Base-by-base conservation (phyloP, 2,329 filamentous ascomycete species). In the Cyphellophora europaea region DNA sequence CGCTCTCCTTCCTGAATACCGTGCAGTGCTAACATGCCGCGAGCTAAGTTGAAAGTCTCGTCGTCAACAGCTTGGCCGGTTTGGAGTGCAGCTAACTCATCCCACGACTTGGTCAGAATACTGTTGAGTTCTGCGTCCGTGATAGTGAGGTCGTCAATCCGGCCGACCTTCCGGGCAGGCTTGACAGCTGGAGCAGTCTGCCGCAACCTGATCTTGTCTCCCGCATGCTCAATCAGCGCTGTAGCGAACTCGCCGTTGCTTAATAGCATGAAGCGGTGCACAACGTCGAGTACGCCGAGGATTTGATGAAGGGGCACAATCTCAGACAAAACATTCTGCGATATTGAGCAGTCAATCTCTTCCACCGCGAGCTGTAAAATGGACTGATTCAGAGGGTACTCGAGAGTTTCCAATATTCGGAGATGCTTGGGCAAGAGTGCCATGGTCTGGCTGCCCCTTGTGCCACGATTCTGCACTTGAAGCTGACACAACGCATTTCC, bases 191-290 rank as follows among this genome's bases (percentile, higher is more conserved):
- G 47, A 2, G 55, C 46, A 35, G 52, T 69, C 69, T 83, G 84
- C 32, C 85, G 77, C 44, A 74, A 78, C n/a, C 76, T 72, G 15
- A 91, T 72, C 47, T 78, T 81, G 36, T 81, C 75, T 47, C 95
- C 86, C 1, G 89, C 86, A 60, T 95, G 84, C 21, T 80, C 74
- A 1, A 93, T 85, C 16, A 98, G 61, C 0, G 82, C 80, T 59
- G 91, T 78, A 13, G 88, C 86, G 55, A 98, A 98, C 55, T 96
- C 91, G 34, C 89, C 89, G 19, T 85, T 74, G 1, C 82, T 81
- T 1, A 98, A 69, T 2, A 98, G 70, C 47, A 95, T 85, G 59
- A 93, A 95, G 37, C 91, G 79, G 31, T 88, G 74, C 1, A 95
- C 67, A 6, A 95, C 67, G 17, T 77, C 74, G 11, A 96, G 65